Evolutionary conservation across 1,284 basidiomycete species (phyloP).

Genomic region (Macrocystidia cucumis): DNA sequence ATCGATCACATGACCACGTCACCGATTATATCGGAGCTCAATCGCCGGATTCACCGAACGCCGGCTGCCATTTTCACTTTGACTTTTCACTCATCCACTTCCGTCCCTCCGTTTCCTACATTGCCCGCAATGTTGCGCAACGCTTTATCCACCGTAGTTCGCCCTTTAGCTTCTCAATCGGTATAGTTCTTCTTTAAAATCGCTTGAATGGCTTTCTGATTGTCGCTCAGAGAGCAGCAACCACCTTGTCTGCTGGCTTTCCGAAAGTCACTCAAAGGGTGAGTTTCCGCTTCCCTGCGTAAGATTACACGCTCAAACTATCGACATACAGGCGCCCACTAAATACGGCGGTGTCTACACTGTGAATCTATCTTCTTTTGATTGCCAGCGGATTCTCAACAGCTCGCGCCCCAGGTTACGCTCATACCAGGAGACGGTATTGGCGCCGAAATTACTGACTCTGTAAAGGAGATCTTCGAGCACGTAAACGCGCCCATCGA

Average conservation of each 20-base stretch:
- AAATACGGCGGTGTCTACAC: slow-evolving; percentile 96
- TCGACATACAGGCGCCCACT: slow-evolving; percentile 59
- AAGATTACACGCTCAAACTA: slow-evolving; percentile 3
- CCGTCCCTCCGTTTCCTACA: slow-evolving; percentile 14
- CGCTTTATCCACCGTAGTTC: slow-evolving; percentile 47
- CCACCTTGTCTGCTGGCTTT: slow-evolving; percentile 76
- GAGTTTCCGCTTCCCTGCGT: slow-evolving; percentile 16
- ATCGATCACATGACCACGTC: neutral
- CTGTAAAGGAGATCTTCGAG: slow-evolving; percentile 99
- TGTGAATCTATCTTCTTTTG: slow-evolving; percentile 33
- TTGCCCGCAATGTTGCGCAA: slow-evolving; percentile 57
- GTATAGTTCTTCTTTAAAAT: slow-evolving; percentile 27
- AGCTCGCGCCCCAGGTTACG: slow-evolving; percentile 82
- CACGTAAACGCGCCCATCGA: slow-evolving; percentile 97
- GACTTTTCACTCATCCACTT: slow-evolving; percentile 13
- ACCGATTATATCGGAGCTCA: neutral
- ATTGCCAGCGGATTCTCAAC: no score
- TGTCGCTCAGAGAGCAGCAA: slow-evolving; percentile 52
- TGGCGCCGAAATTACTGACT: slow-evolving; percentile 95
- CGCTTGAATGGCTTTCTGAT: slow-evolving; percentile 7
- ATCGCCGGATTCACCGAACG: neutral
- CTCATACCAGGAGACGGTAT: slow-evolving; percentile 97
- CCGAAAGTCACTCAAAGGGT: slow-evolving; percentile 70
- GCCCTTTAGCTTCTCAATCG: slow-evolving; percentile 43
- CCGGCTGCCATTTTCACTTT: neutral